Conservation (phyloP, 202 grass and related monocot species). For the Bolboschoenoplectus hybrid region DNA sequence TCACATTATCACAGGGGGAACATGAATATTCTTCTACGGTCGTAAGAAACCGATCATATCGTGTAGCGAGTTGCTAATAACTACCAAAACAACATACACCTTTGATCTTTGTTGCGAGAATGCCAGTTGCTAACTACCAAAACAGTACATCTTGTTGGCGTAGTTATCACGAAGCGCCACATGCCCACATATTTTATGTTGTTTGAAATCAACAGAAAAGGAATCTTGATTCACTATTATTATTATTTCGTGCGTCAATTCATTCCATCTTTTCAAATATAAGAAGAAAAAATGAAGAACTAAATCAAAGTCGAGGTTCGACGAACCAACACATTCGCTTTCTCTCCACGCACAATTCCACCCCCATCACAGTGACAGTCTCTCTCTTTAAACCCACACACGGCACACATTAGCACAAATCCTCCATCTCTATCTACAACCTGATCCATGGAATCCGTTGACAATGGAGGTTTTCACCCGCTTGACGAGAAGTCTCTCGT, state of each 20-base stretch:
- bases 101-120: too few species aligned
- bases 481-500: conserved; percentile 73
- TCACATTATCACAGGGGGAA: not conserved
- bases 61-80: not conserved
- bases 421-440: not conserved
- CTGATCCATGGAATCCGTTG: conserved; percentile 45
- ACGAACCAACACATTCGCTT: conserved; percentile 31
- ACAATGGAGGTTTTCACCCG: conserved; percentile 49
- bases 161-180: too few species aligned
- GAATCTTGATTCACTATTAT: not conserved
- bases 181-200: not conserved
- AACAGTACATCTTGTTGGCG: too few species aligned
- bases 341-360: not conserved
- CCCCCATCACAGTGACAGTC: not conserved
- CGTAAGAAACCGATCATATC: not conserved
- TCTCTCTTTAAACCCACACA: not conserved
- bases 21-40: not conserved
- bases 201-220: not conserved
- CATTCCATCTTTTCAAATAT: not conserved
- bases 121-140: too few species aligned
- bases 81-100: too few species aligned
- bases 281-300: not conserved
- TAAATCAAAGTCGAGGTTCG: conserved; percentile 46
- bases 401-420: not conserved
- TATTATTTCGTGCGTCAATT: not conserved